Conservation (phyloP, 768 basidiomycete species). For the Pilatotrama ljubarskyi region DNA sequence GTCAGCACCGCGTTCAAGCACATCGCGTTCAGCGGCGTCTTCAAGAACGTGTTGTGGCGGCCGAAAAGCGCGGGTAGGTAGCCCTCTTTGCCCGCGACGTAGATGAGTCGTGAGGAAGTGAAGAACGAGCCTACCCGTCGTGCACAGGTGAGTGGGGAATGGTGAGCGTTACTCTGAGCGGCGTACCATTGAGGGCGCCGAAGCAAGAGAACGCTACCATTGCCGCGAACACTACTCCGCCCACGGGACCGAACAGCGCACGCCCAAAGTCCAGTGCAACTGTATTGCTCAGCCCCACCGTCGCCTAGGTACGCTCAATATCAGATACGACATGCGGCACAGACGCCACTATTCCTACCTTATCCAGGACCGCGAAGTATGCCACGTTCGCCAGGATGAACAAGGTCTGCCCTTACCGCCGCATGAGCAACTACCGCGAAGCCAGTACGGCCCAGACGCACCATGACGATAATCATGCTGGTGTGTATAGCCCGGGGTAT, state of each 20-base stretch:
- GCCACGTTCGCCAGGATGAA: slow-evolving; percentile 84
- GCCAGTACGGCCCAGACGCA: slow-evolving; percentile 36
- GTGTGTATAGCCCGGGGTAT: slow-evolving; percentile 86
- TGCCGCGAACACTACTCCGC: slow-evolving; percentile 82
- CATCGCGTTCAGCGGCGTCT: slow-evolving; percentile 89
- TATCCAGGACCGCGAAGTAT: slow-evolving; percentile 93
- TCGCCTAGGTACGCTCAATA: slow-evolving; percentile 38
- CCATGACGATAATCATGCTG: slow-evolving; percentile 85
- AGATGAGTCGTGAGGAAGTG: slow-evolving; percentile 83
- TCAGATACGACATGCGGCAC: neutral
- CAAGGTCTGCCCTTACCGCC: slow-evolving; percentile 47
- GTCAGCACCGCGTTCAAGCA: slow-evolving; percentile 76
- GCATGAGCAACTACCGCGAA: neutral
- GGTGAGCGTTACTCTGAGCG: too few relatives aligned
- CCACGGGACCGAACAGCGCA: slow-evolving; percentile 81
- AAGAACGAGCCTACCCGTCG: slow-evolving; percentile 57
- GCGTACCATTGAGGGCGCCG: slow-evolving; percentile 84
- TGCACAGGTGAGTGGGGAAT: too few relatives aligned
- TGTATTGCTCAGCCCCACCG: slow-evolving; percentile 79
- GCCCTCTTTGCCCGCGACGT: slow-evolving; percentile 83
- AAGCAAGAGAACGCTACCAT: slow-evolving; percentile 96
- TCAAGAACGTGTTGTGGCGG: slow-evolving; percentile 65
- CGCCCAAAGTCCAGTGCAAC: slow-evolving; percentile 92
- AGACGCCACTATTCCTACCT: slow-evolving; percentile 40
- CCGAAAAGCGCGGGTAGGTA: slow-evolving; percentile 87